Base-by-base conservation (phyloP, 352 stramenopile species). In the Pythium sukuiense region DNA sequence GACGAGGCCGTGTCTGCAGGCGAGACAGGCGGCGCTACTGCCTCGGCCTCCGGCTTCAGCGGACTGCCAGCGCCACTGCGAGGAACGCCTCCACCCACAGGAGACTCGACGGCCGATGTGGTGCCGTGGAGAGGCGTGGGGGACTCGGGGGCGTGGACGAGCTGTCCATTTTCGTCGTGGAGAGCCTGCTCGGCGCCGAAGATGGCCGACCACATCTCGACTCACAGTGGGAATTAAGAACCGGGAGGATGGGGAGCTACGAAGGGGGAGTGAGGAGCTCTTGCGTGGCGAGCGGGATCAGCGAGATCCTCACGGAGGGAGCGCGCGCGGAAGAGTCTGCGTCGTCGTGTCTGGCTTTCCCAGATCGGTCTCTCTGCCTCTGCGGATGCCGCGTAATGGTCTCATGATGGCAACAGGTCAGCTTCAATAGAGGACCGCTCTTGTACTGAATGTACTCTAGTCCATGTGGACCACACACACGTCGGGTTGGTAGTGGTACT, bases 141-240 rank as follows among this genome's bases (percentile, higher is more conserved):
- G 9, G 29, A 20, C 12, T 26, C 32, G 33, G 45, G 11, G 55
- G 61, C 37, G 61, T 57, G 12, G 24, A 59, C 32, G 39, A 27
- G 27, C 5, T 49, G 27, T 20, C 55, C 48, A 26, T 27, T 45
- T 3, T 69, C 59, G 12, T 65, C 35, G 7, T 67, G 45, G 14
- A 68, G 62, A 43, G 68, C 63, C 59, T 71, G 53, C 50, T 76
- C 65, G 29, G 64, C 65, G 53, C 70, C 70, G 57, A 76, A 76
- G 61, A 76, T 67, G 26, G 70, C 70, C 14, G 70, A 76, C 70
- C 70, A 76, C 70, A 76, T 76, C 18, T 12, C 41, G 41, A 45
- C 37, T 45, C 9, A 45, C 37, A 45, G 37, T 18, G 37, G 2
- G 37, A 12, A 18, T 12, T 7, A 12, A 45, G 13, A 1, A 49